phyloP scores from a whole-genome alignment of 805 yeast genomes.

The Cephaloascus fragrans region DNA sequence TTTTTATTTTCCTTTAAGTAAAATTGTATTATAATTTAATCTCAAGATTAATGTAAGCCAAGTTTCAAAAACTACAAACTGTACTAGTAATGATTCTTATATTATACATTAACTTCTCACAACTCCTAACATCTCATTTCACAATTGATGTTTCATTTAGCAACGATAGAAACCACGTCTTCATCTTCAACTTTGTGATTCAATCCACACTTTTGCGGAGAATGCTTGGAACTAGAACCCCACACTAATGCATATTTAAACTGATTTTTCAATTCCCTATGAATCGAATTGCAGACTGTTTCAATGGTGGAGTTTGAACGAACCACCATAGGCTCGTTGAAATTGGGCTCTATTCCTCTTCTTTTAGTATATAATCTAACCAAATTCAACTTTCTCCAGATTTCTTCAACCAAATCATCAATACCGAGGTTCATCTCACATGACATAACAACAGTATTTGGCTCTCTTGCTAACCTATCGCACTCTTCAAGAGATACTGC shows the following conservation, averaged over 20 bases:
- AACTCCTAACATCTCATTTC: too few species aligned
- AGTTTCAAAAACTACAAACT: too few species aligned
- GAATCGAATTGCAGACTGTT: slow-evolving; percentile 85
- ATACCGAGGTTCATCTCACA: slow-evolving; percentile 84
- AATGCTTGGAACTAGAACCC: slow-evolving; percentile 93
- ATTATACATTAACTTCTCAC: too few species aligned
- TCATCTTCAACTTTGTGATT: slow-evolving; percentile 79
- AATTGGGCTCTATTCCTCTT: slow-evolving; percentile 74
- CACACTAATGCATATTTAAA: slow-evolving; percentile 93
- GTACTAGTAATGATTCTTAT: too few species aligned
- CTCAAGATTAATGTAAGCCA: too few species aligned
- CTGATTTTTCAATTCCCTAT: slow-evolving; percentile 83
- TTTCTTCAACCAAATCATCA: slow-evolving; percentile 81
- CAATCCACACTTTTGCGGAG: slow-evolving; percentile 94
- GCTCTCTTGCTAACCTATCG: slow-evolving; percentile 84
- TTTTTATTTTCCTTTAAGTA: too few species aligned
- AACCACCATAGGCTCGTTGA: slow-evolving; percentile 86
- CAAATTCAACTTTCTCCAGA: slow-evolving; percentile 81
- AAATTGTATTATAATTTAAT: too few species aligned
- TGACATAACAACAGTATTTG: slow-evolving; percentile 89
- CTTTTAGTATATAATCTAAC: slow-evolving; percentile 81
- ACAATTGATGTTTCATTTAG: slow-evolving; percentile 43
- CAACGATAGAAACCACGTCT: slow-evolving; percentile 86
- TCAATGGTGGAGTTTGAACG: slow-evolving; percentile 70
- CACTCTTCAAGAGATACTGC: slow-evolving; percentile 93